Conservation (phyloP, 345 rosid genomes). For the Angophora floribunda region DNA sequence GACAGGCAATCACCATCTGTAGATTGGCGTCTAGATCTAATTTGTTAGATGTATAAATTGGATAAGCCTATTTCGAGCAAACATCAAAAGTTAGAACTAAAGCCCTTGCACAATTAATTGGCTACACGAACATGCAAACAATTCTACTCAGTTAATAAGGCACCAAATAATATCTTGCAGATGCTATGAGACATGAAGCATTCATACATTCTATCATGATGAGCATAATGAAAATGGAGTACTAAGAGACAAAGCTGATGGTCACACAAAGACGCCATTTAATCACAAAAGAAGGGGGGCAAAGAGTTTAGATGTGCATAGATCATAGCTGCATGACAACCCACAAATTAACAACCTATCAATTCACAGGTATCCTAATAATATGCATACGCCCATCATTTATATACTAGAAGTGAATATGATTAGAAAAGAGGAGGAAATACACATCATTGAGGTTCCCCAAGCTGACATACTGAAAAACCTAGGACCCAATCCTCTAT, state of each 20-base stretch:
- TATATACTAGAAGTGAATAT: not conserved
- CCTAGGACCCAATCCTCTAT: conserved; percentile 91
- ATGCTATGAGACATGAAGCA: not conserved
- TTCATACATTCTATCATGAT: not conserved
- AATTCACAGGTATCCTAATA: not conserved
- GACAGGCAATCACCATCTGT: not conserved
- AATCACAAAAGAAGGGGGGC: not conserved
- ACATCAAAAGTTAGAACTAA: not conserved
- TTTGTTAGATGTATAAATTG: not conserved
- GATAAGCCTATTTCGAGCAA: not conserved
- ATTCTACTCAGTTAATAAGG: not conserved
- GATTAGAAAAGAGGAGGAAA: conserved; percentile 4
- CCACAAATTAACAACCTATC: not conserved
- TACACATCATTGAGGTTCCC: conserved; percentile 98
- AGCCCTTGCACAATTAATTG: not conserved
- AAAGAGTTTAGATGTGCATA: not conserved
- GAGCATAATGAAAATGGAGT: not conserved
- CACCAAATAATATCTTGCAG: not conserved
- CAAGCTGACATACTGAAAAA: conserved; percentile 98
- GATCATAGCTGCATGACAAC: not conserved
- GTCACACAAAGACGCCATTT: not conserved
- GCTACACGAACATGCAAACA: not conserved
- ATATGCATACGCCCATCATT: not conserved
- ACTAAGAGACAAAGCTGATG: not conserved
- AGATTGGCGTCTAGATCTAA: not conserved